These are phyloP conservation scores for Paecilomyces niveus DNA, from an alignment of 2,329 filamentous ascomycete genomes.

Conservation along the genomic window DNA sequence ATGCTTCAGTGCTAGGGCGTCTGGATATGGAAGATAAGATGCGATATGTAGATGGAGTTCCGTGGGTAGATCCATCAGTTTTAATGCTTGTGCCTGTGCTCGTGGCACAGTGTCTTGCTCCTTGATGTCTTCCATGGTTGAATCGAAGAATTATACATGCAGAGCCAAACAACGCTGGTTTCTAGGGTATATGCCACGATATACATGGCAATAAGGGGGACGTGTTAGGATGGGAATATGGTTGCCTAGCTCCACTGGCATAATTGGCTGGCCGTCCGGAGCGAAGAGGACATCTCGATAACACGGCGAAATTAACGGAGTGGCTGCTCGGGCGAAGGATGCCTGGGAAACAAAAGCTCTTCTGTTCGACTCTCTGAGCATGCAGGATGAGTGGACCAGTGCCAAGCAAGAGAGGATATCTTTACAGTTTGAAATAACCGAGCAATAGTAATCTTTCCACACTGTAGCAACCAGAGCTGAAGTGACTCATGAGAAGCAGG, in stretches of 20 bases:
- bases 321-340: neutral
- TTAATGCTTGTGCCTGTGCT: slow-evolving; percentile 2
- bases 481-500: too few species aligned
- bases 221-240: neutral
- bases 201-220: neutral
- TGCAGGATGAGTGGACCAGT: neutral
- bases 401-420: neutral
- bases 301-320: neutral
- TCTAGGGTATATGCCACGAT: neutral
- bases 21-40: slow-evolving; percentile 58
- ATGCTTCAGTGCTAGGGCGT: slow-evolving; percentile 65
- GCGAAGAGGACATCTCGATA: neutral
- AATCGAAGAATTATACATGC: neutral
- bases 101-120: neutral
- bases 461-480: neutral
- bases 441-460: neutral
- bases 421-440: neutral
- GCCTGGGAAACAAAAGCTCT: neutral
- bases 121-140: neutral
- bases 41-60: slow-evolving; percentile 62
- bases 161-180: neutral
- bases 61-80: slow-evolving; percentile 51
- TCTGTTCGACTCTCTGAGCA: neutral
- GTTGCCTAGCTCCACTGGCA: neutral
- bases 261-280: neutral